These are phyloP conservation scores for Huntiella bhutanensis DNA, from an alignment of 2,329 filamentous ascomycete species.

Conservation along the genomic window DNA sequence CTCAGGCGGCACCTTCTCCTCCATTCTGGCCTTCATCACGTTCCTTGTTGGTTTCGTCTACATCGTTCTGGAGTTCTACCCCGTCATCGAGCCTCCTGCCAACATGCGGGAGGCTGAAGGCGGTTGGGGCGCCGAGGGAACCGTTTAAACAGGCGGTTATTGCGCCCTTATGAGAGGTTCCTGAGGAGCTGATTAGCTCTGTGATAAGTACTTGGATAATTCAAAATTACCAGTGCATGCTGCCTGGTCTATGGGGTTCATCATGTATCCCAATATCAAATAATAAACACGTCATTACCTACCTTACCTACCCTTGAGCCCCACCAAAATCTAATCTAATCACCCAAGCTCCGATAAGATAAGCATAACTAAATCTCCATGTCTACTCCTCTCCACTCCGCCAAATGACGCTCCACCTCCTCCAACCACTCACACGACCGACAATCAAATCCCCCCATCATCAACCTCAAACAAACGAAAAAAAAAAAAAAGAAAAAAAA, in stretches of 20 bases:
- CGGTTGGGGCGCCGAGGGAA: constrained; percentile 58
- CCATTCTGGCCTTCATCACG: constrained; percentile 60
- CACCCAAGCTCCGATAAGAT: no score
- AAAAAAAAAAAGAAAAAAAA: background rate
- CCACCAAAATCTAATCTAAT: no score
- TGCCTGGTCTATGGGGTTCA: background rate
- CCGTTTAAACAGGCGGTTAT: constrained; percentile 28
- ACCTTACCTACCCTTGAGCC: no score
- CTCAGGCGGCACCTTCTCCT: constrained; percentile 43
- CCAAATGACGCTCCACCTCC: background rate
- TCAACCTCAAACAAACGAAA: background rate
- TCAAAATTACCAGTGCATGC: background rate
- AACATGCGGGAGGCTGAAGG: constrained; percentile 66
- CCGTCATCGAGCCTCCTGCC: constrained; percentile 59
- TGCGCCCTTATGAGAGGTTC: no score
- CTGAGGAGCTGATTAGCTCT: no score
- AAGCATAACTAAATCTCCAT: no score
- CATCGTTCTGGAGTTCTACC: constrained; percentile 54
- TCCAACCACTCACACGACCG: background rate
- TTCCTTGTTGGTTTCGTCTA: constrained; percentile 66
- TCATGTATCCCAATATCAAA: no score
- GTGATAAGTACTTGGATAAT: no score
- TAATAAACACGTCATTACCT: no score
- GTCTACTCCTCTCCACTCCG: background rate
- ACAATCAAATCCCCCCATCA: no score